Evolutionary conservation across 306 rosid genomes (phyloP).

Genomic region (Oemleria cerasiformis): DNA sequence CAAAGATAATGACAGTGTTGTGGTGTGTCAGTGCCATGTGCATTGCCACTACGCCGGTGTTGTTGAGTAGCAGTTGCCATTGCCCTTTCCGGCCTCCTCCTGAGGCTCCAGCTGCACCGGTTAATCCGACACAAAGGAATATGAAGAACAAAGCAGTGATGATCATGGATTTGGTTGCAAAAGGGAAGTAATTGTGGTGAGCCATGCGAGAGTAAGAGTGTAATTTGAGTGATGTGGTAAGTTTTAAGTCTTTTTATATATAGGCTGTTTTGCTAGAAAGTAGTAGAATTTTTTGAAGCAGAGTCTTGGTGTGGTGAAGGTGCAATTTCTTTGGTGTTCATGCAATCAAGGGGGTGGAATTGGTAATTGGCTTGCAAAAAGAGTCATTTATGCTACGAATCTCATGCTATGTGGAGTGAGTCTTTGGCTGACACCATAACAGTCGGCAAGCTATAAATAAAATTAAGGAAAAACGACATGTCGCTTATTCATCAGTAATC

Average conservation of each 20-base stretch:
- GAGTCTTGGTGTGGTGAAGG: conserved; percentile 2
- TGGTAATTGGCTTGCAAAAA: conserved; percentile 11
- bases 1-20: conserved; percentile 64
- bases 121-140: conserved; percentile 15
- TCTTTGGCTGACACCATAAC: conserved; percentile 18
- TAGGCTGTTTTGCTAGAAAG: background rate
- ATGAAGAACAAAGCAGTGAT: conserved; percentile 22
- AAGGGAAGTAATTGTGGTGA: conserved; percentile 11
- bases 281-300: background rate
- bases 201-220: conserved; percentile 10
- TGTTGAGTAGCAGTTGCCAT: conserved; percentile 62
- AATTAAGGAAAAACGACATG: background rate
- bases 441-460: background rate
- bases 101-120: conserved; percentile 22
- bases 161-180: conserved; percentile 12
- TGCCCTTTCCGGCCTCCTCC: conserved; percentile 40
- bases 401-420: conserved; percentile 3
- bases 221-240: conserved; percentile 7
- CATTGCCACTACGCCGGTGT: conserved; percentile 68
- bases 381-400: conserved; percentile 9
- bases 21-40: conserved; percentile 62
- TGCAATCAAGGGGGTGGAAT: background rate
- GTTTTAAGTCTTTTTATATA: background rate
- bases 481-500: no score
- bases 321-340: background rate